These are phyloP conservation scores for Kalmusia sp. DNA, from an alignment of 2,329 filamentous ascomycete species.

Conservation along the genomic window DNA sequence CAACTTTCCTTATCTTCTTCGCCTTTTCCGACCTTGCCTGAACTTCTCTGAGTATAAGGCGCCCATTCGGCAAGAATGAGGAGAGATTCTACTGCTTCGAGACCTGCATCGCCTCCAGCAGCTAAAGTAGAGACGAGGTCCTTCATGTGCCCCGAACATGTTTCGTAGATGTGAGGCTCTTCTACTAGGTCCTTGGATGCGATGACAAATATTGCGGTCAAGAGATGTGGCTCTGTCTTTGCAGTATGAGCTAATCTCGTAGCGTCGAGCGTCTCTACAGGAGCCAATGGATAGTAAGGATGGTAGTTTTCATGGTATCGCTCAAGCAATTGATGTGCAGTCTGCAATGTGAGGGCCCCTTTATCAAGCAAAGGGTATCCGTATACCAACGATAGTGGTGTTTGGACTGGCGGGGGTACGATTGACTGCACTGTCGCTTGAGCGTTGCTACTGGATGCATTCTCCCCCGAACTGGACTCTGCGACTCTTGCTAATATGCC, in stretches of 20 bases:
- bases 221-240: constrained; percentile 68
- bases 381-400: constrained; percentile 46
- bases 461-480: constrained; percentile 40
- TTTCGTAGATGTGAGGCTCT: constrained; percentile 68
- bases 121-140: constrained; percentile 70
- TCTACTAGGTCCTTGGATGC: constrained; percentile 74
- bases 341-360: constrained; percentile 52
- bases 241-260: constrained; percentile 63
- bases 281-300: constrained; percentile 73
- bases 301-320: constrained; percentile 72
- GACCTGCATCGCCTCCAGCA: constrained; percentile 70
- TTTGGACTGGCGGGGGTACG: constrained; percentile 20
- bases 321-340: constrained; percentile 60
- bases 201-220: constrained; percentile 74
- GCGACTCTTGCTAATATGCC: constrained; percentile 58
- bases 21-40: constrained; percentile 70
- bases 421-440: constrained; percentile 14
- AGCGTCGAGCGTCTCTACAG: constrained; percentile 64
- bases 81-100: constrained; percentile 75
- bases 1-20: constrained; percentile 78
- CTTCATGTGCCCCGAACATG: constrained; percentile 75
- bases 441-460: constrained; percentile 27
- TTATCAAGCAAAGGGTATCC: constrained; percentile 52
- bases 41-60: constrained; percentile 68
- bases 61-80: constrained; percentile 77